Evolutionary conservation across 306 rosid genomes (phyloP).

Genomic region (Quercus ilex): DNA sequence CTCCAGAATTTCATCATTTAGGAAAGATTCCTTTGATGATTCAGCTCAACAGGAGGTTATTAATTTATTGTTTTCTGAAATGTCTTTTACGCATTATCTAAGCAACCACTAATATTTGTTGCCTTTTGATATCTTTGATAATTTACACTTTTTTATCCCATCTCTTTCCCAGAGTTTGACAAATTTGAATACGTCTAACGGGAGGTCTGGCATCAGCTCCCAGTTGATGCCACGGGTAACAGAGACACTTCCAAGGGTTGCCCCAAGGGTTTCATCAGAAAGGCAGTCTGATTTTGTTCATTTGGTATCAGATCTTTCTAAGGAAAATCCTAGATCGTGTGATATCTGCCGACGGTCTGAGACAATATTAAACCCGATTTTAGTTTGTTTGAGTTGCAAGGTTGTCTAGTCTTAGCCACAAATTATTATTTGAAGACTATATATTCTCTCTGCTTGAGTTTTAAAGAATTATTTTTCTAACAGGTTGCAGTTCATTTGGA

Average conservation of each 20-base stretch:
- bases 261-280: constrained; percentile 59
- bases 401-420: constrained; percentile 32
- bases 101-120: neutral
- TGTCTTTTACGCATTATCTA: neutral
- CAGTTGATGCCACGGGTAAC: constrained; percentile 82
- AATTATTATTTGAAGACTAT: constrained; percentile 5
- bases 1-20: constrained; percentile 78
- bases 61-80: constrained; percentile 6
- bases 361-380: constrained; percentile 68
- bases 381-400: constrained; percentile 94
- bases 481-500: constrained; percentile 96
- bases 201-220: constrained; percentile 54
- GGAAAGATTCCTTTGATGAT: constrained; percentile 79
- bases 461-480: constrained; percentile 6
- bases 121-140: constrained; percentile 13
- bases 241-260: constrained; percentile 74
- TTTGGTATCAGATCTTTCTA: constrained; percentile 53
- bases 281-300: constrained; percentile 57
- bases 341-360: constrained; percentile 90
- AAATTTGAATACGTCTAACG: constrained; percentile 43
- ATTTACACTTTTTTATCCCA: neutral
- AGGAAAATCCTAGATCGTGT: constrained; percentile 81
- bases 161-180: constrained; percentile 42
- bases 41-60: constrained; percentile 68
- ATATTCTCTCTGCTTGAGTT: constrained; percentile 14